Evolutionary conservation across 225 moss, liverwort and hornwort genomes (phyloP).

Genomic region (Physcomitrium patens): DNA sequence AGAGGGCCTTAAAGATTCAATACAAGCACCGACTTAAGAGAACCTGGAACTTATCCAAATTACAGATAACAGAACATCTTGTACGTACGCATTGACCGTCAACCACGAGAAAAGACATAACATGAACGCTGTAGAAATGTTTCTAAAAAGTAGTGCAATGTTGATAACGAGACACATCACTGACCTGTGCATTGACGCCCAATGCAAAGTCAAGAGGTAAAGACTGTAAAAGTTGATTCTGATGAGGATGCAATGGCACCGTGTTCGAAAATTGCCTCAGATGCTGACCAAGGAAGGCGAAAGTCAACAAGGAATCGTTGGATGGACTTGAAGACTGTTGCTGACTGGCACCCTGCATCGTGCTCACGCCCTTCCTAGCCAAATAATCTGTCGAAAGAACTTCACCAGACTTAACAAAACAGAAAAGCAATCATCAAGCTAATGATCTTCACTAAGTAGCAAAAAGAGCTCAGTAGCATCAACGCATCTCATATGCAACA

Average conservation of each 20-base stretch:
- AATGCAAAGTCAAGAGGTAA: slow-evolving; percentile 59
- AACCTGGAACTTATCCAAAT: too few relatives aligned
- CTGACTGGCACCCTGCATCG: slow-evolving; percentile 53
- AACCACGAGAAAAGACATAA: too few relatives aligned
- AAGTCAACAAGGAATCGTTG: slow-evolving; percentile 43
- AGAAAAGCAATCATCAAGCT: background rate
- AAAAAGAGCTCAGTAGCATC: too few relatives aligned
- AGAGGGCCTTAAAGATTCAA: too few relatives aligned
- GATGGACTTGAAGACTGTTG: slow-evolving; percentile 48
- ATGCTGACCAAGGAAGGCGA: slow-evolving; percentile 76
- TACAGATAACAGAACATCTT: too few relatives aligned
- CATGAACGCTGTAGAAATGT: background rate
- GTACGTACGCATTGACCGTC: too few relatives aligned
- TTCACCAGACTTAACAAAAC: background rate
- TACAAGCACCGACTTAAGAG: too few relatives aligned
- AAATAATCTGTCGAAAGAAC: slow-evolving; percentile 21
- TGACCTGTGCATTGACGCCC: slow-evolving; percentile 44
- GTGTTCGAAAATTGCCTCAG: slow-evolving; percentile 52
- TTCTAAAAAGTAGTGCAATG: too few relatives aligned
- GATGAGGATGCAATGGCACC: slow-evolving; percentile 1
- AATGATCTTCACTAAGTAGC: background rate
- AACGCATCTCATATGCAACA: too few relatives aligned
- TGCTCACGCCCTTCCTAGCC: slow-evolving; percentile 14
- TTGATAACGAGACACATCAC: background rate
- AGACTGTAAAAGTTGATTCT: slow-evolving; percentile 37